phyloP scores from a whole-genome alignment of 2,329 filamentous ascomycete genomes.

The Thermothelomyces thermophilus region DNA sequence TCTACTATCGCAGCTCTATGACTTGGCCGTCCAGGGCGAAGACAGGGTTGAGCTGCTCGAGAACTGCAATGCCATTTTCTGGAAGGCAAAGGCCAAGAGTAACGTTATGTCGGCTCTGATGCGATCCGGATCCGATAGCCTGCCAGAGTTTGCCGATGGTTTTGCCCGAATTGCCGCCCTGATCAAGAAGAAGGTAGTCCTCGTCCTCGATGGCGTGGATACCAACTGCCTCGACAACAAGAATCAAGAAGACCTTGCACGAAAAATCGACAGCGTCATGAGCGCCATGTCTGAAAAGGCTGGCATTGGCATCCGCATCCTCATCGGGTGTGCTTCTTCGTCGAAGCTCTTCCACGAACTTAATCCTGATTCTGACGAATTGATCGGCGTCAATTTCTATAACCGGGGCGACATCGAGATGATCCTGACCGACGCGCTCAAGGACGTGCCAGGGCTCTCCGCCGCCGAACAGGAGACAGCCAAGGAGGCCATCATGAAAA shows the following conservation, averaged over 20 bases:
- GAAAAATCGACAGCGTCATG: conserved; percentile 11
- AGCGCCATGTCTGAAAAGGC: background rate
- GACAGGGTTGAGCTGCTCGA: conserved; percentile 18
- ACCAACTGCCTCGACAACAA: conserved; percentile 8
- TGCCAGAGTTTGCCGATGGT: conserved; percentile 18
- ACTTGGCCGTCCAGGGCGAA: conserved; percentile 15
- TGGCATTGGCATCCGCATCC: conserved; percentile 6
- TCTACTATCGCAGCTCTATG: conserved; percentile 17
- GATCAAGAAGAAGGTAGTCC: conserved; percentile 14
- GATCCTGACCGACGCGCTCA: conserved; percentile 13
- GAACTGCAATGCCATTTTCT: conserved; percentile 20
- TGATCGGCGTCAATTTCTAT: conserved; percentile 7
- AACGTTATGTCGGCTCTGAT: conserved; percentile 1
- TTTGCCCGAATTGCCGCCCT: conserved; percentile 11
- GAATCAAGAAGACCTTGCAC: conserved; percentile 17
- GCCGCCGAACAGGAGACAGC: conserved; percentile 18
- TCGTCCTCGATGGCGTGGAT: conserved; percentile 20
- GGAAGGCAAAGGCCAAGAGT: conserved; percentile 13
- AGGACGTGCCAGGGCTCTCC: conserved; percentile 14
- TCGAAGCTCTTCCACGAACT: conserved; percentile 13
- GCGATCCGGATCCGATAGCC: conserved; percentile 7
- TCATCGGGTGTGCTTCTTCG: conserved; percentile 13
- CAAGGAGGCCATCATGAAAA: conserved; percentile 13
- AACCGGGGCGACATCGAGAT: conserved; percentile 15
- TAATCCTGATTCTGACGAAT: background rate